Evolutionary conservation across 768 basidiomycete species (phyloP).

Genomic region (Mycena maculata): DNA sequence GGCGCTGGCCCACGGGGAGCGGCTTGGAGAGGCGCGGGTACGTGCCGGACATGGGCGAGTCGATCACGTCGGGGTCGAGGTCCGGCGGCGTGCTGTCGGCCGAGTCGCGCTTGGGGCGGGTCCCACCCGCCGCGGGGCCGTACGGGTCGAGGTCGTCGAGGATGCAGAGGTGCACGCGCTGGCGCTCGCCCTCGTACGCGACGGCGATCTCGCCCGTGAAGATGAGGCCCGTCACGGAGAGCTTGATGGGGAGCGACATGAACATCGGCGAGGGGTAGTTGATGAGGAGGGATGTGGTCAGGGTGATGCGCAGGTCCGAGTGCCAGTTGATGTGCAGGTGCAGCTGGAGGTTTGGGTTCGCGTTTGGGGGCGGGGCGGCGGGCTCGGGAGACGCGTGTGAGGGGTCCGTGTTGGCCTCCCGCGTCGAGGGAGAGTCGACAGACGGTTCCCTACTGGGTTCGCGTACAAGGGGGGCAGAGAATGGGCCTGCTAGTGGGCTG

Average conservation of each 20-base stretch:
- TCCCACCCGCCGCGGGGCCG: slow-evolving; percentile 67
- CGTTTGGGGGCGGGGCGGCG: slow-evolving; percentile 44
- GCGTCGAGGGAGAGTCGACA: slow-evolving; percentile 29
- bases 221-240: slow-evolving; percentile 89
- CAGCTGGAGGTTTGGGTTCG: slow-evolving; percentile 83
- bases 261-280: slow-evolving; percentile 97
- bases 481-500: slow-evolving; percentile 50
- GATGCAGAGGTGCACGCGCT: slow-evolving; percentile 88
- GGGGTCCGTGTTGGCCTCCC: slow-evolving; percentile 35
- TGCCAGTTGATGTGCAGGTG: slow-evolving; percentile 89
- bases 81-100: slow-evolving; percentile 69
- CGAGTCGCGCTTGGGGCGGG: slow-evolving; percentile 61
- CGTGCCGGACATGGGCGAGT: slow-evolving; percentile 48
- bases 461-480: slow-evolving; percentile 42
- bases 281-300: slow-evolving; percentile 93
- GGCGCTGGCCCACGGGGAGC: slow-evolving; percentile 81
- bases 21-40: slow-evolving; percentile 68
- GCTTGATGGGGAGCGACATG: slow-evolving; percentile 96
- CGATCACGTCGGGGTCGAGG: slow-evolving; percentile 53
- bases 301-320: slow-evolving; percentile 87
- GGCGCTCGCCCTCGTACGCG: slow-evolving; percentile 88
- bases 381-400: slow-evolving; percentile 20
- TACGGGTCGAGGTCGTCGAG: slow-evolving; percentile 91
- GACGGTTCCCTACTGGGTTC: slow-evolving; percentile 31
- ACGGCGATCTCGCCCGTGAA: slow-evolving; percentile 90